A percentile compares a stretch with the other conserved stretches of the same genome.
phyloP scores from a whole-genome alignment of 805 yeast genomes.

The Suhomyces sp. region DNA sequence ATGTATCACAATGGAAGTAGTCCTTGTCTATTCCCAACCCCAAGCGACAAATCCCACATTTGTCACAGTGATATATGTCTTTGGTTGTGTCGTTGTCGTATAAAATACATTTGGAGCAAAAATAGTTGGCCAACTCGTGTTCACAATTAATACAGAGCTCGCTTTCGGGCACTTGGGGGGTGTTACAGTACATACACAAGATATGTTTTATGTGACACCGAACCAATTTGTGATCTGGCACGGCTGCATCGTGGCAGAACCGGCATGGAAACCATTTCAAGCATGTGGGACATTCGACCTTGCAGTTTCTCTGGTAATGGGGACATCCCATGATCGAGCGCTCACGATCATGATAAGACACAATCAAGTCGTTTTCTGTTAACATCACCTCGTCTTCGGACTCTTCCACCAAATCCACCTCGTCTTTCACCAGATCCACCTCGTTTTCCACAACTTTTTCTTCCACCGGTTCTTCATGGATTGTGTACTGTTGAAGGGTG shows the following conservation, averaged over 20 bases:
- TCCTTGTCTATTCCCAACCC: conserved; percentile 88
- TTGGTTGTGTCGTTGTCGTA: conserved; percentile 79
- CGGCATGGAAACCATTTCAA: conserved; percentile 76
- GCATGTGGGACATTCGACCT: conserved; percentile 77
- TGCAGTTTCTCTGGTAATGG: conserved; percentile 82
- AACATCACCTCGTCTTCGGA: conserved; percentile 44
- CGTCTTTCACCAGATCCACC: neutral
- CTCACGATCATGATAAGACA: conserved; percentile 46
- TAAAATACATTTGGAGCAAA: conserved; percentile 71
- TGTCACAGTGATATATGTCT: conserved; percentile 87
- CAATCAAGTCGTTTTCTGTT: conserved; percentile 44
- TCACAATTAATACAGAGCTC: conserved; percentile 69
- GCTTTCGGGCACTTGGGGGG: conserved; percentile 69
- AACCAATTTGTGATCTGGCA: conserved; percentile 42
- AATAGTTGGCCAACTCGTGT: conserved; percentile 66
- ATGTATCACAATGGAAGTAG: conserved; percentile 85
- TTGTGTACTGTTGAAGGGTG: neutral
- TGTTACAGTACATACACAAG: conserved; percentile 76
- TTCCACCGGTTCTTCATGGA: neutral
- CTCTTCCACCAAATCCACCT: neutral
- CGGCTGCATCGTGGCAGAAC: conserved; percentile 74
- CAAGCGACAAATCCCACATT: conserved; percentile 88
- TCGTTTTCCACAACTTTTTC: neutral
- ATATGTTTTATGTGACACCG: conserved; percentile 63
- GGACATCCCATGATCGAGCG: conserved; percentile 64